Conservation (phyloP, 345 rosid species). For the Mallotus nudiflorus region DNA sequence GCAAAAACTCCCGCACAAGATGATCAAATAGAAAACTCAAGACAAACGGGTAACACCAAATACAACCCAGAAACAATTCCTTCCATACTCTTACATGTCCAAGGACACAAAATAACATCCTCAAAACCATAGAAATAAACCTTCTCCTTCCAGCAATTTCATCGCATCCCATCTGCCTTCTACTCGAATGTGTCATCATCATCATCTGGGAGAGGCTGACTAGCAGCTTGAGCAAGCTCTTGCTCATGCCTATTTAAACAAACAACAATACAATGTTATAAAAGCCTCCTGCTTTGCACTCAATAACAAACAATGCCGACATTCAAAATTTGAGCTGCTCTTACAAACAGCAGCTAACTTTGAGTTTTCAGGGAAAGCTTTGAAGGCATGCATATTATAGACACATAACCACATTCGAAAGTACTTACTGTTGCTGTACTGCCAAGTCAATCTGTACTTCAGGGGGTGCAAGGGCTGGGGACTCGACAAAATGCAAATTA, state of each 20-base stretch:
- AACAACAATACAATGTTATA: background rate
- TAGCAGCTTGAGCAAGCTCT: constrained; percentile 67
- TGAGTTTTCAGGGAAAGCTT: too few relatives aligned
- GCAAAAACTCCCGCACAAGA: constrained; percentile 9
- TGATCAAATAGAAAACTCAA: constrained; percentile 7
- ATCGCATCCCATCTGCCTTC: background rate
- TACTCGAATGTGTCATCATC: constrained; percentile 64
- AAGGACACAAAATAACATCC: constrained; percentile 18
- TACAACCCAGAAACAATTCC: constrained; percentile 13
- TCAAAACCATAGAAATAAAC: background rate
- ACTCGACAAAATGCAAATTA: constrained; percentile 92
- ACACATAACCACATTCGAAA: too few relatives aligned
- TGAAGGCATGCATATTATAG: background rate
- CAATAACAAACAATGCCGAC: too few relatives aligned
- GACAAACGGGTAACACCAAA: constrained; percentile 8
- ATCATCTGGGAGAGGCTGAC: constrained; percentile 86
- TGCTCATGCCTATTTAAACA: constrained; percentile 60
- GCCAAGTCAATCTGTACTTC: constrained; percentile 85
- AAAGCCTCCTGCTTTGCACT: too few relatives aligned
- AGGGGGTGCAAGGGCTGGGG: constrained; percentile 90
- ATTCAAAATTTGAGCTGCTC: too few relatives aligned
- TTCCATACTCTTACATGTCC: constrained; percentile 9
- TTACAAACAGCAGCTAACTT: too few relatives aligned
- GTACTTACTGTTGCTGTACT: constrained; percentile 81
- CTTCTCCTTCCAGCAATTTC: background rate